A percentile compares a stretch with the other conserved stretches of the same genome.
Conservation (phyloP, 495 filamentous ascomycete species). For the Parathielavia appendiculata region DNA sequence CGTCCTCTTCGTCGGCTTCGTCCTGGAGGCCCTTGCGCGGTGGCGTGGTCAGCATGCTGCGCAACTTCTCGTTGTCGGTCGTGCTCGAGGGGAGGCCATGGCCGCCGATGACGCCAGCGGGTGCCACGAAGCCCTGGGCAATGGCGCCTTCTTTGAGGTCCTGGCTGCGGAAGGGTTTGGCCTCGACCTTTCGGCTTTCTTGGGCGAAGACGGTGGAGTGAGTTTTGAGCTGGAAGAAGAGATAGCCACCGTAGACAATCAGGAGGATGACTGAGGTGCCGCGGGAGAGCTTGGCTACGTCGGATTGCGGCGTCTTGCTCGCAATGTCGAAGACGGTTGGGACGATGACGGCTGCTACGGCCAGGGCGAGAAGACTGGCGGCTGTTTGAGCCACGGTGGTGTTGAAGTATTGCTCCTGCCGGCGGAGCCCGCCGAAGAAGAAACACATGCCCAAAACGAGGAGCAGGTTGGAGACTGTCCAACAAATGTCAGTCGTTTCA, state of each 20-base stretch:
- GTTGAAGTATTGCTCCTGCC: conserved; percentile 85
- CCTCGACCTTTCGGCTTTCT: conserved; percentile 61
- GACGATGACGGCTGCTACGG: conserved; percentile 76
- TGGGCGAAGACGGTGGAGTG: conserved; percentile 70
- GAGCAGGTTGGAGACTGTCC: conserved; percentile 88
- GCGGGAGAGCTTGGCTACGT: conserved; percentile 58
- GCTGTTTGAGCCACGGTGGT: conserved; percentile 90
- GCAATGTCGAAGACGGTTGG: conserved; percentile 73
- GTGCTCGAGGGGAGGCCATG: conserved; percentile 35
- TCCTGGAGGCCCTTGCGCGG: conserved; percentile 9
- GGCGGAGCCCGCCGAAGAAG: conserved; percentile 77
- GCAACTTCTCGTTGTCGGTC: conserved; percentile 31
- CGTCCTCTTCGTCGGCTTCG: conserved; percentile 45
- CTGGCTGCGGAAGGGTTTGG: conserved; percentile 34
- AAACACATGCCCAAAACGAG: conserved; percentile 93
- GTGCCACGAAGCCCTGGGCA: conserved; percentile 53
- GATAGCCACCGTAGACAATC: conserved; percentile 69
- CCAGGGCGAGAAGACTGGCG: conserved; percentile 71
- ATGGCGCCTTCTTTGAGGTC: conserved; percentile 52
- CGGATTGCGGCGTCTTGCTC: conserved; percentile 25
- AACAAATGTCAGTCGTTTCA: too few relatives aligned
- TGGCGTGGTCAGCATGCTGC: conserved; percentile 17
- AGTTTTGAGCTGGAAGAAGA: conserved; percentile 77
- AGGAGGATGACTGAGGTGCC: conserved; percentile 71
- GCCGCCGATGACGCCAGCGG: conserved; percentile 48